A percentile compares a stretch with the other conserved stretches of the same genome.
Conservation (phyloP, 306 rosid genomes). For the Abrus precatorius region DNA sequence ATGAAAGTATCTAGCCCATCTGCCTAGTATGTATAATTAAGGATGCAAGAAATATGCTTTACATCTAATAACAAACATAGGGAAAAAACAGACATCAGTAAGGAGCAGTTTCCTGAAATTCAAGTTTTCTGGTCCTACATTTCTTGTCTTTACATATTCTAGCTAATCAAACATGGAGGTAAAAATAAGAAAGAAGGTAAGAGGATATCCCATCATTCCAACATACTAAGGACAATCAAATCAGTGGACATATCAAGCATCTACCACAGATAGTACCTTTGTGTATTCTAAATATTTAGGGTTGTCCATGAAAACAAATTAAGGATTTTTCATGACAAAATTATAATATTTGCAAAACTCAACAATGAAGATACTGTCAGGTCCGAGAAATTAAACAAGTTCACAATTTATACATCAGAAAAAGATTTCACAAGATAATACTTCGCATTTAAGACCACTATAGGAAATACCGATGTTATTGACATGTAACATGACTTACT, state of each 20-base stretch:
- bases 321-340: constrained; percentile 36
- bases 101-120: constrained; percentile 13
- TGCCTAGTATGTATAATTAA: constrained; percentile 39
- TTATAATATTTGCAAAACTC: constrained; percentile 10
- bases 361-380: constrained; percentile 36
- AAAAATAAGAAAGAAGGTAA: constrained; percentile 1
- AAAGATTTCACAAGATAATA: constrained; percentile 36
- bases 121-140: constrained; percentile 31
- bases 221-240: constrained; percentile 22
- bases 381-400: constrained; percentile 32
- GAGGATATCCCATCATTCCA: constrained; percentile 38
- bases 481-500: constrained; percentile 65
- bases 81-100: not conserved
- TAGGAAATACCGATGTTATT: constrained; percentile 39
- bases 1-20: constrained; percentile 28
- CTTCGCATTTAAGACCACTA: constrained; percentile 40
- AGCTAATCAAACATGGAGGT: constrained; percentile 21
- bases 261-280: constrained; percentile 26
- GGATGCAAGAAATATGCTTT: constrained; percentile 43
- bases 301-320: constrained; percentile 14
- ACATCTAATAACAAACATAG: not conserved
- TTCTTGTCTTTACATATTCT: constrained; percentile 6
- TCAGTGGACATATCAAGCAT: constrained; percentile 34
- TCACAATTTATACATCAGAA: constrained; percentile 1
- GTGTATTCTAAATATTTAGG: constrained; percentile 25